These are phyloP conservation scores for Crotalaria pallida DNA, from an alignment of 306 rosid genomes.

Conservation along the genomic window DNA sequence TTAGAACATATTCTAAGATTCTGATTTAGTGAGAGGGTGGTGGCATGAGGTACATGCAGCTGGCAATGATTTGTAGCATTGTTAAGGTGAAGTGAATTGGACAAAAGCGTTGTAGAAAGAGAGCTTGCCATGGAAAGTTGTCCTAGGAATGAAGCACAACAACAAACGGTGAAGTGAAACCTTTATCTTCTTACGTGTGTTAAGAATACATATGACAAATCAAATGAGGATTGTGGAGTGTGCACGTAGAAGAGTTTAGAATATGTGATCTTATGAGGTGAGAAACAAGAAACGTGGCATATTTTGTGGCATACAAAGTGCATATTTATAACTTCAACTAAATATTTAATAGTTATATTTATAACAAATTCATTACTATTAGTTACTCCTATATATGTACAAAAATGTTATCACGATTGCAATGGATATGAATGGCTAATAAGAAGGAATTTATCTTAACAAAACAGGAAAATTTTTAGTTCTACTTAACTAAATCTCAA, in stretches of 20 bases:
- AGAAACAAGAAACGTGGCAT: conserved; percentile 24
- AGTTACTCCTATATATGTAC: no score
- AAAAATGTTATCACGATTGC: no score
- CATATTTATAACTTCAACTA: no score
- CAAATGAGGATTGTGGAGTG: neutral
- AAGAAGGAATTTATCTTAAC: no score
- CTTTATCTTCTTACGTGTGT: neutral
- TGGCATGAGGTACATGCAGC: neutral
- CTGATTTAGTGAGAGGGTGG: conserved; percentile 20
- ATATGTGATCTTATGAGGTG: neutral
- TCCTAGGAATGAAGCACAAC: neutral
- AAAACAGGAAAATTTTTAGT: no score
- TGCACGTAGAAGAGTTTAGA: neutral
- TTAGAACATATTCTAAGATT: conserved; percentile 14
- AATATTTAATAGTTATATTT: no score
- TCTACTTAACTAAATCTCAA: no score
- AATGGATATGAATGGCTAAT: no score
- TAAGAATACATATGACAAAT: neutral
- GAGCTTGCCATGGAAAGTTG: conserved; percentile 33
- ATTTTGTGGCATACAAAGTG: neutral
- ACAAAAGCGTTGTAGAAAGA: conserved; percentile 25
- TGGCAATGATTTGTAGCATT: neutral
- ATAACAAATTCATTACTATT: no score
- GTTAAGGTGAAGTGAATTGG: conserved; percentile 28
- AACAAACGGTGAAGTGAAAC: neutral